Percentiles rank a stretch among this genome's conserved stretches.
Evolutionary conservation across 176 grass and related monocot species (phyloP).

Genomic region (Pontederia crassipes): DNA sequence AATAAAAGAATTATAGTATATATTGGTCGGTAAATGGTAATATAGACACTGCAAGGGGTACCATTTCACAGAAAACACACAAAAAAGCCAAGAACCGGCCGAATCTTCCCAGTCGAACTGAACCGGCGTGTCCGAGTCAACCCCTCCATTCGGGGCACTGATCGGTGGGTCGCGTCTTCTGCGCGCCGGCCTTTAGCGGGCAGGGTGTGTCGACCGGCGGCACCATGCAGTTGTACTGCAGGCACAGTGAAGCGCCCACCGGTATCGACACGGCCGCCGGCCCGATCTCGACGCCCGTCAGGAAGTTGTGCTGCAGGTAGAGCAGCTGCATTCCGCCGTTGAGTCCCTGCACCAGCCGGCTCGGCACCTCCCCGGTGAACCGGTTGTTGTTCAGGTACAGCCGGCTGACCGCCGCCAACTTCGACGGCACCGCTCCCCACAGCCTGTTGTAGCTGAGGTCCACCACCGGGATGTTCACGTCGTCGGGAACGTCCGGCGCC

Average conservation of each 20-base stretch:
- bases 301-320: slow-evolving; percentile 20
- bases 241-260: slow-evolving; percentile 2
- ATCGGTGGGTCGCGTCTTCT: slow-evolving; percentile 1
- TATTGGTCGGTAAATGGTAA: too few species aligned
- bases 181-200: neutral
- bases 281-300: neutral
- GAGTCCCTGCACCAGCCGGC: slow-evolving; percentile 7
- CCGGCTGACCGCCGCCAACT: neutral
- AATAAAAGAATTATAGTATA: too few species aligned
- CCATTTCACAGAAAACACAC: too few species aligned
- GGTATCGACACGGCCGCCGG: neutral
- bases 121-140: neutral
- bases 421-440: neutral
- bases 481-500: neutral
- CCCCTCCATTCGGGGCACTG: slow-evolving; percentile 2
- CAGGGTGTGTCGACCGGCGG: neutral
- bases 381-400: slow-evolving; percentile 11
- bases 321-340: slow-evolving; percentile 10
- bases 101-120: too few species aligned
- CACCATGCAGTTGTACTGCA: slow-evolving; percentile 16
- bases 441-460: slow-evolving; percentile 13
- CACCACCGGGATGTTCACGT: slow-evolving; percentile 10
- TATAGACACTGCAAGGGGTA: too few species aligned
- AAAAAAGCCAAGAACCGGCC: too few species aligned
- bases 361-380: slow-evolving; percentile 3